phyloP scores from a whole-genome alignment of 768 basidiomycete genomes.

The Termitomyces sp. region DNA sequence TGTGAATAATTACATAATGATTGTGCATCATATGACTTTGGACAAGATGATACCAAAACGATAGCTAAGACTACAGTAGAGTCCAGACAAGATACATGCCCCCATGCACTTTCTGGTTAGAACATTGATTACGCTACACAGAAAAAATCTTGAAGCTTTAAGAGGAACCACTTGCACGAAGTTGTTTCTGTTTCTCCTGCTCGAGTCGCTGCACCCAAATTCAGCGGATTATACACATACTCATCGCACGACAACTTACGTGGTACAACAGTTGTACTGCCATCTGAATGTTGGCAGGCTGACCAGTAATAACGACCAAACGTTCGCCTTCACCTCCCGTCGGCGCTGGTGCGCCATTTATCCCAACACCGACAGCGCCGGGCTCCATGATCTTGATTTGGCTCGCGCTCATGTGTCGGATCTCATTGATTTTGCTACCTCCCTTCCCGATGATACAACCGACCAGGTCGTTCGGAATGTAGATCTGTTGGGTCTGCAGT shows the following conservation, averaged over 20 bases:
- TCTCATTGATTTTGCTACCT: slow-evolving; percentile 98
- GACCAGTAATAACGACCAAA: slow-evolving; percentile 95
- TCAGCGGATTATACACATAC: slow-evolving; percentile 1
- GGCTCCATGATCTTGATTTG: slow-evolving; percentile 99
- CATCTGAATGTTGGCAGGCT: slow-evolving; percentile 91
- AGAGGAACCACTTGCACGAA: slow-evolving; percentile 25
- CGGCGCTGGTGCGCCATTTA: slow-evolving; percentile 64
- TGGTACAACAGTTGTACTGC: slow-evolving; percentile 90
- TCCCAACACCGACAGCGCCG: slow-evolving; percentile 65
- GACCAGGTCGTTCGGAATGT: slow-evolving; percentile 95
- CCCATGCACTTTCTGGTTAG: slow-evolving; percentile 7
- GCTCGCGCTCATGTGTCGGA: slow-evolving; percentile 90
- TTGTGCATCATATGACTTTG: not conserved
- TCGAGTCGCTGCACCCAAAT: slow-evolving; percentile 60
- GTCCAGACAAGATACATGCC: slow-evolving; percentile 9
- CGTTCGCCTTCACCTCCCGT: slow-evolving; percentile 82
- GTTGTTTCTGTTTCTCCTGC: slow-evolving; percentile 86
- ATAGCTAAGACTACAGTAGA: slow-evolving; percentile 19
- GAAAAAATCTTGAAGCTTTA: slow-evolving; percentile 14
- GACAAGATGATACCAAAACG: slow-evolving; percentile 2
- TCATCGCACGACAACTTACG: slow-evolving; percentile 34
- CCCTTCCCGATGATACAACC: slow-evolving; percentile 98
- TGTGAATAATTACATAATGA: slow-evolving; percentile 1
- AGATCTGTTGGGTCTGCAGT: slow-evolving; percentile 95
- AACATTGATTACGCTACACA: slow-evolving; percentile 2